Conservation (phyloP, 257 asterid species). For the Solanum commersonii region DNA sequence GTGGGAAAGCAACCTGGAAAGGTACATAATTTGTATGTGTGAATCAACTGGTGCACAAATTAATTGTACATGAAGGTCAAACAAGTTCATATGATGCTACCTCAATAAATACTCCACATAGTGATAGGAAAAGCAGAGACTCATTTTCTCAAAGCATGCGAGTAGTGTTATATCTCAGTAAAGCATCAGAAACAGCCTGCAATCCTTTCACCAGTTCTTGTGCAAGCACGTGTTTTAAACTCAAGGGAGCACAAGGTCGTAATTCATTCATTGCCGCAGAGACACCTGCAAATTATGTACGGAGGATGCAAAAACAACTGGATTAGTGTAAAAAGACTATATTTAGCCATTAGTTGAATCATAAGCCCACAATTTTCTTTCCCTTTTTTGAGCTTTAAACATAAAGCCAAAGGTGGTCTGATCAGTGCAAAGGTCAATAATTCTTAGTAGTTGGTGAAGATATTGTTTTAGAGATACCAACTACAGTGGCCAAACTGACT, state of each 20-base stretch:
- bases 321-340: neutral
- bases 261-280: constrained; percentile 97
- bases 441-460: too few species aligned
- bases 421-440: too few species aligned
- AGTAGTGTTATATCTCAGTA: constrained; percentile 74
- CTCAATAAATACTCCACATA: constrained; percentile 83
- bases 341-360: neutral
- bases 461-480: too few species aligned
- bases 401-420: neutral
- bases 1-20: constrained; percentile 70
- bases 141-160: constrained; percentile 76
- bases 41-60: neutral
- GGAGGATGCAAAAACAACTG: neutral
- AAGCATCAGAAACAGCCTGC: constrained; percentile 78
- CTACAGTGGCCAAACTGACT: too few species aligned
- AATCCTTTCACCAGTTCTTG: constrained; percentile 40
- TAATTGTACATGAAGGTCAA: neutral
- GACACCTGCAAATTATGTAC: constrained; percentile 50
- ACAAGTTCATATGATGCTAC: constrained; percentile 23
- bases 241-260: constrained; percentile 89
- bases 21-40: neutral
- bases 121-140: constrained; percentile 72
- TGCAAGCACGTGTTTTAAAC: constrained; percentile 54
- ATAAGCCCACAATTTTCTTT: neutral
- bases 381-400: neutral